These are phyloP conservation scores for Coffea eugenioides DNA, from an alignment of 257 asterid species.

Conservation along the genomic window DNA sequence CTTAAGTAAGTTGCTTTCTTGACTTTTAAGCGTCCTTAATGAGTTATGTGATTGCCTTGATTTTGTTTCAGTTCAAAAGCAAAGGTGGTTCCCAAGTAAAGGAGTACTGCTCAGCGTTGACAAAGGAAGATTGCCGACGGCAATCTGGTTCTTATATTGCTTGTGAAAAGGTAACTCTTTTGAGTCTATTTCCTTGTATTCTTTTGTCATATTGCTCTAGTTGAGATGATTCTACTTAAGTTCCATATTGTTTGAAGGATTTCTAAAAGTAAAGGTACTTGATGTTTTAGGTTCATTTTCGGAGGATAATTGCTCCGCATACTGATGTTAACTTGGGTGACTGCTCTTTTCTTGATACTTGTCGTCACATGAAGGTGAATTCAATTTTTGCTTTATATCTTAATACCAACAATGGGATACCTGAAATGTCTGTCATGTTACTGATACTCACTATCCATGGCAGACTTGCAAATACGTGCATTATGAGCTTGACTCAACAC, in stretches of 20 bases:
- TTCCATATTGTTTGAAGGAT: neutral
- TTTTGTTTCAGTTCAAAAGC: constrained; percentile 76
- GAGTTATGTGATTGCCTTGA: neutral
- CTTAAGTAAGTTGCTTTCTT: neutral
- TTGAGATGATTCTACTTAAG: constrained; percentile 10
- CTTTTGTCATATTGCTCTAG: neutral
- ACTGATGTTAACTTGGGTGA: constrained; percentile 97
- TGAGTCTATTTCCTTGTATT: neutral
- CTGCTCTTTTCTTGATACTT: constrained; percentile 96
- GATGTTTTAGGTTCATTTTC: constrained; percentile 76
- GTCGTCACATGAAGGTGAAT: constrained; percentile 99
- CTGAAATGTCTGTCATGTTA: constrained; percentile 5
- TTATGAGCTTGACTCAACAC: constrained; percentile 94
- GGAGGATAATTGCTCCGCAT: constrained; percentile 93
- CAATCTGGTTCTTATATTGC: constrained; percentile 79
- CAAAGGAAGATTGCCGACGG: constrained; percentile 97
- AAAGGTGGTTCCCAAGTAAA: constrained; percentile 97
- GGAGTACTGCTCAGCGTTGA: constrained; percentile 86
- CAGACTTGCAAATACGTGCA: constrained; percentile 99
- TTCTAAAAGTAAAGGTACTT: neutral
- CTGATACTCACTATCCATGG: constrained; percentile 3
- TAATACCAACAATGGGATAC: constrained; percentile 11
- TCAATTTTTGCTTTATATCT: constrained; percentile 2
- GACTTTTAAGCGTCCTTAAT: neutral
- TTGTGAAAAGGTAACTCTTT: constrained; percentile 82